Conservation (phyloP, 75 land plant species). For the Selaginella moellendorffii region DNA sequence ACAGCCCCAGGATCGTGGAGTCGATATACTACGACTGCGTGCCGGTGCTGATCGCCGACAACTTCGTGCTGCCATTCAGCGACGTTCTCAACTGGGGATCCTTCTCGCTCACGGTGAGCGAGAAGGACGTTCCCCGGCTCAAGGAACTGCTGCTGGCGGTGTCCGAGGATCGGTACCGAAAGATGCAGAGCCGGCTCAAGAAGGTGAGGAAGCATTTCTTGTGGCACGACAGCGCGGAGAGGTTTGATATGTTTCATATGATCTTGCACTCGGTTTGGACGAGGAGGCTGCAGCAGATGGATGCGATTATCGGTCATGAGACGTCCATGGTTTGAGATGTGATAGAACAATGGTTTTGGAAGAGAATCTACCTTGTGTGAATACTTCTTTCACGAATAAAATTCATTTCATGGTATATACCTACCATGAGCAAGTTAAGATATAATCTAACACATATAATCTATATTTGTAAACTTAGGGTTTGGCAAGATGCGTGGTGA, state of each 20-base stretch:
- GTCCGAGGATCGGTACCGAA: constrained; percentile 30
- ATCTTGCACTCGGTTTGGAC: constrained; percentile 73
- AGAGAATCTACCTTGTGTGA: too few relatives aligned
- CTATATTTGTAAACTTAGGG: too few relatives aligned
- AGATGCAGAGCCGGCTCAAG: constrained; percentile 36
- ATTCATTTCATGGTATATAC: too few relatives aligned
- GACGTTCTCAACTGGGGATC: constrained; percentile 67
- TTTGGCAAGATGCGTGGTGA: too few relatives aligned
- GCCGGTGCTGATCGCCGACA: constrained; percentile 75
- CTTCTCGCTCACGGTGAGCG: constrained; percentile 55
- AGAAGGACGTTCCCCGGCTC: constrained; percentile 55
- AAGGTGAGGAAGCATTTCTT: constrained; percentile 53
- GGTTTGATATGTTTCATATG: constrained; percentile 76
- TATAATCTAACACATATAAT: too few relatives aligned
- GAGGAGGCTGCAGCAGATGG: constrained; percentile 40
- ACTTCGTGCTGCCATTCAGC: constrained; percentile 66
- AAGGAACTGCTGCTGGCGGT: constrained; percentile 44
- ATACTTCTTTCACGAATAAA: too few relatives aligned
- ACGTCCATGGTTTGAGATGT: too few relatives aligned
- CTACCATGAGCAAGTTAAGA: too few relatives aligned
- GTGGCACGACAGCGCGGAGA: constrained; percentile 52
- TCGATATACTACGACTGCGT: constrained; percentile 76
- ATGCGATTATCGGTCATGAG: too few relatives aligned
- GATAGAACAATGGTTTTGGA: too few relatives aligned
- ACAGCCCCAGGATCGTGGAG: constrained; percentile 69